These are phyloP conservation scores for Penicillium nordicum DNA, from an alignment of 2,329 filamentous ascomycete genomes.

Conservation along the genomic window DNA sequence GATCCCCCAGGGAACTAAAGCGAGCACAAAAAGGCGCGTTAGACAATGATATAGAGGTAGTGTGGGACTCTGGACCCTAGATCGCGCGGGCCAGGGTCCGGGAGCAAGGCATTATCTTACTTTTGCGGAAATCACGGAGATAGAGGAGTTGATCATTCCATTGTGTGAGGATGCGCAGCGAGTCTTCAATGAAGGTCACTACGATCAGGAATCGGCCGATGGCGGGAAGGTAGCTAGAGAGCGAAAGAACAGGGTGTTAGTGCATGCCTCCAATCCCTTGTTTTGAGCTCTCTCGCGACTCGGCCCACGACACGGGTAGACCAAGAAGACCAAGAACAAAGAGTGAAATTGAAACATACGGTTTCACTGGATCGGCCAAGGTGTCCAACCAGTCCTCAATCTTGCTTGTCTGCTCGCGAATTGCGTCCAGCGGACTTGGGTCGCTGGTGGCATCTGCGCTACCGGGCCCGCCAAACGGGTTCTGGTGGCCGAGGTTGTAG, in stretches of 20 bases:
- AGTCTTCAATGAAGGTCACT: constrained; percentile 96
- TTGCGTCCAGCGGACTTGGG: constrained; percentile 76
- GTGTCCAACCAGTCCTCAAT: constrained; percentile 92
- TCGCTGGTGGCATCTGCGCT: constrained; percentile 61
- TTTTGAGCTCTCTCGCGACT: constrained; percentile 7
- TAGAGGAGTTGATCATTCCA: constrained; percentile 94
- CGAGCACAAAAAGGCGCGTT: constrained; percentile 11
- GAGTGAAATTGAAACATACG: constrained; percentile 59
- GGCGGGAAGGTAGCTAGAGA: constrained; percentile 76
- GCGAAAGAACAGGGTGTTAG: constrained; percentile 32
- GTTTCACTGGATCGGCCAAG: constrained; percentile 85
- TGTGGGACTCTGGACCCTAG: constrained; percentile 1
- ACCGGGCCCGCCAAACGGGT: constrained; percentile 64
- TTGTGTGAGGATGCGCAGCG: constrained; percentile 92
- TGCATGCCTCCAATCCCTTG: constrained; percentile 18
- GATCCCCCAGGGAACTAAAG: constrained; percentile 74
- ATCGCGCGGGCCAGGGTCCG: constrained; percentile 9
- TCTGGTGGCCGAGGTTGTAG: constrained; percentile 76
- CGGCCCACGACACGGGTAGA: background rate
- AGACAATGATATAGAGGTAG: constrained; percentile 8
- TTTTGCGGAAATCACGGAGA: constrained; percentile 85
- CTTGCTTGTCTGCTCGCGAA: constrained; percentile 94
- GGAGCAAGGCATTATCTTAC: constrained; percentile 54
- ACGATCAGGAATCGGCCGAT: constrained; percentile 98
- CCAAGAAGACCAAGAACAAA: constrained; percentile 1